Evolutionary conservation across 2,329 filamentous ascomycete species (phyloP).

Genomic region (Pseudodiploospora longispora): DNA sequence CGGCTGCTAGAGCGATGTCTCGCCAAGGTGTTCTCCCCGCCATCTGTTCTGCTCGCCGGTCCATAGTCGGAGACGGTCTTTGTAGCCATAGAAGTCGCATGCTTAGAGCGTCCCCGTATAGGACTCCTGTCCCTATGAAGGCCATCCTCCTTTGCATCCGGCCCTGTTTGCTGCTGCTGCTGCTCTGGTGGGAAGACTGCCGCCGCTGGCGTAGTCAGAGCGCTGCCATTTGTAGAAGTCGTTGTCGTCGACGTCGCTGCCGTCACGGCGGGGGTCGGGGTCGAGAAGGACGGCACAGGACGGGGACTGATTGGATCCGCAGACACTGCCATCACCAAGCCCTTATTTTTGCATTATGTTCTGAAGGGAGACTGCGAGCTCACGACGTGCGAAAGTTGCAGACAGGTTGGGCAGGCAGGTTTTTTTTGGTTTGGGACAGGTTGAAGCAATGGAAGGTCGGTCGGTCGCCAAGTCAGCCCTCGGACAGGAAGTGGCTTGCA

Average conservation of each 20-base stretch:
- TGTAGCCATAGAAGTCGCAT: background rate
- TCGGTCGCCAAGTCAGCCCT: too few species aligned
- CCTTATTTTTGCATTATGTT: background rate
- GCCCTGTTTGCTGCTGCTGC: background rate
- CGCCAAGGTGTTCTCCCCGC: slow-evolving; percentile 1
- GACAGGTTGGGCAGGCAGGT: too few species aligned
- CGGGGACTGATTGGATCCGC: slow-evolving; percentile 14
- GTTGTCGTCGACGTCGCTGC: background rate
- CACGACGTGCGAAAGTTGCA: background rate
- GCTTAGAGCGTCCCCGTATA: slow-evolving; percentile 1
- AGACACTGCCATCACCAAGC: slow-evolving; percentile 16
- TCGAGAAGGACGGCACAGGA: slow-evolving; percentile 9
- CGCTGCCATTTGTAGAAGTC: background rate
- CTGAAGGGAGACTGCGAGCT: background rate
- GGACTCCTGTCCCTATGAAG: background rate
- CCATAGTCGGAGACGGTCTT: slow-evolving; percentile 1
- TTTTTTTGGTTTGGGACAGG: too few species aligned
- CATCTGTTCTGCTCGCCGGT: background rate
- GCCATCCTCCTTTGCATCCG: slow-evolving; percentile 1
- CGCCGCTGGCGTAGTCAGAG: slow-evolving; percentile 1
- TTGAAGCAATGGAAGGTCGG: too few species aligned
- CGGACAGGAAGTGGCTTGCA: too few species aligned
- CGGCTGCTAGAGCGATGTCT: slow-evolving; percentile 14
- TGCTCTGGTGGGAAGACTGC: background rate
- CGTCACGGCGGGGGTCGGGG: background rate